Percentiles rank a stretch among this genome's conserved stretches.
phyloP scores from a whole-genome alignment of 129 eudicot genomes.

The Centella asiatica region DNA sequence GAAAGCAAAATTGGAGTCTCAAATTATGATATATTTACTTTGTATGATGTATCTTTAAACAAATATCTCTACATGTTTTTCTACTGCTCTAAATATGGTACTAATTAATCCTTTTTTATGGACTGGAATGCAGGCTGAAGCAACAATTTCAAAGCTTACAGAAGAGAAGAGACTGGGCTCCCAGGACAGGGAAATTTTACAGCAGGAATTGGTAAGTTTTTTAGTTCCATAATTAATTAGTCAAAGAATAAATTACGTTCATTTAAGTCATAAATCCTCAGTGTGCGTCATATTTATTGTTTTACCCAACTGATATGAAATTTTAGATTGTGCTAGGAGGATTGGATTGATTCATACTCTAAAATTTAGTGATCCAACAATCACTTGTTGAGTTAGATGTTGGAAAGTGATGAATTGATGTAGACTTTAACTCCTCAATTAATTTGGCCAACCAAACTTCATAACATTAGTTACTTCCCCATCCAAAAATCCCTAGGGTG shows the following conservation, averaged over 20 bases:
- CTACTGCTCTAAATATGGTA: neutral
- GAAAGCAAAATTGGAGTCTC: no score
- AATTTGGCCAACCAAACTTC: neutral
- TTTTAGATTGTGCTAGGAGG: no score
- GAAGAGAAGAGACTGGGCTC: conserved; percentile 27
- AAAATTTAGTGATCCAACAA: neutral
- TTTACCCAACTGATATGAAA: no score
- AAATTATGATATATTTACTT: no score
- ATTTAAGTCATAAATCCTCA: neutral
- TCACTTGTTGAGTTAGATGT: no score
- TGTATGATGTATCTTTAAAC: neutral
- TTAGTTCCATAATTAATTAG: neutral
- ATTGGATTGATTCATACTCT: no score
- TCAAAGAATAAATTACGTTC: neutral
- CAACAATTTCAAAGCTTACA: conserved; percentile 30
- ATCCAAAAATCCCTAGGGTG: no score
- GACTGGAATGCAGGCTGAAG: conserved; percentile 26
- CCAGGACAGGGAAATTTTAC: conserved; percentile 24
- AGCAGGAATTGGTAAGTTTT: conserved; percentile 33
- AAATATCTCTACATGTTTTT: neutral
- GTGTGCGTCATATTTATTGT: no score
- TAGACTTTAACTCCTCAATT: neutral
- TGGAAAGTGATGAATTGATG: no score
- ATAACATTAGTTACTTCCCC: conserved; percentile 3
- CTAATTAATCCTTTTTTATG: neutral